These are phyloP conservation scores for Umbelopsis vinacea DNA, from an alignment of 192 early-diverging fungal species.

Conservation along the genomic window DNA sequence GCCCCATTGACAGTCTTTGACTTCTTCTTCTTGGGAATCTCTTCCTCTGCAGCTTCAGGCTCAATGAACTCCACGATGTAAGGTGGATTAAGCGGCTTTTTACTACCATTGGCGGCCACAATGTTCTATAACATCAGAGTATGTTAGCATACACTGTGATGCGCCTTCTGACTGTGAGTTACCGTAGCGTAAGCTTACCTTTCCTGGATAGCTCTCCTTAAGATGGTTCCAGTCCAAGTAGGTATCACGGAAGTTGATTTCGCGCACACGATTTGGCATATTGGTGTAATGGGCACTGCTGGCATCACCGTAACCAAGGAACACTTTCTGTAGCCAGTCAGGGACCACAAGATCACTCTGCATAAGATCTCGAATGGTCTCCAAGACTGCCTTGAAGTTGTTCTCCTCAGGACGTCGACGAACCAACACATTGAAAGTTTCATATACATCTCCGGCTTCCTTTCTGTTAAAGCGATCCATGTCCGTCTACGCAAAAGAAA, in stretches of 20 bases:
- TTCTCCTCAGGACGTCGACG: conserved; percentile 88
- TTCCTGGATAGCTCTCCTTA: conserved; percentile 65
- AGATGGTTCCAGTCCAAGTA: conserved; percentile 86
- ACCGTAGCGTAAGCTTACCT: background rate
- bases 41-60: conserved; percentile 33
- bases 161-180: too few relatives aligned
- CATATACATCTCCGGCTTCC: conserved; percentile 72
- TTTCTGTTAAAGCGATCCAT: conserved; percentile 47
- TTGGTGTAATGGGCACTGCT: conserved; percentile 71
- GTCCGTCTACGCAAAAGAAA: conserved; percentile 46
- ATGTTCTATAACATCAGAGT: conserved; percentile 21
- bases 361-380: conserved; percentile 89
- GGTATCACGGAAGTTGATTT: conserved; percentile 88
- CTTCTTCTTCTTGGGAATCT: conserved; percentile 44
- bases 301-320: conserved; percentile 97
- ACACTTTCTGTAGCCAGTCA: conserved; percentile 87
- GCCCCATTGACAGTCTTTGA: conserved; percentile 43
- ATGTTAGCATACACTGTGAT: too few relatives aligned
- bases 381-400: conserved; percentile 92
- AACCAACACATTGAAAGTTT: conserved; percentile 87
- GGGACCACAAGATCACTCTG: conserved; percentile 84
- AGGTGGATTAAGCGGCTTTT: conserved; percentile 58
- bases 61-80: conserved; percentile 78
- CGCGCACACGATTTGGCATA: conserved; percentile 54
- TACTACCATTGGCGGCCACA: conserved; percentile 37